phyloP scores from a whole-genome alignment of 164 flowering plant genomes.

The Malania oleifera region DNA sequence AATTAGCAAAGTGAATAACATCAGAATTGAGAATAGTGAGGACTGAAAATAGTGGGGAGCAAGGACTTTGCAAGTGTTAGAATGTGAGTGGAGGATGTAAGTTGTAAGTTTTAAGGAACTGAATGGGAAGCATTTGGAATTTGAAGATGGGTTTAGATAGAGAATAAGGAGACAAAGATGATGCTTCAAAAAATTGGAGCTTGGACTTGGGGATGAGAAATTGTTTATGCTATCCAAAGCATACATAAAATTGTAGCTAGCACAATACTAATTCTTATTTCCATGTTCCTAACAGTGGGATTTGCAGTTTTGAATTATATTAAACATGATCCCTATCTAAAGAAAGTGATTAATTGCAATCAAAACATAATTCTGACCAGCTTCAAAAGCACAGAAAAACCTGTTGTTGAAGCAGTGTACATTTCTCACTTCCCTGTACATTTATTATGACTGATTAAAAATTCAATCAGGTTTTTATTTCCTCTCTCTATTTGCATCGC shows the following conservation, averaged over 20 bases:
- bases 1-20: neutral
- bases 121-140: neutral
- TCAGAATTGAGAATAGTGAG: neutral
- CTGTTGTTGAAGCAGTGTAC: neutral
- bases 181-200: neutral
- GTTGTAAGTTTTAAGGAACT: neutral
- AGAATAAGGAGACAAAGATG: neutral
- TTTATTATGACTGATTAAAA: neutral
- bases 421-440: neutral
- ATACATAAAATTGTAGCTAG: neutral
- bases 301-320: neutral
- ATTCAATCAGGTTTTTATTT: neutral
- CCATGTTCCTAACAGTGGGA: too few relatives aligned
- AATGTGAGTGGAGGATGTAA: neutral
- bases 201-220: neutral
- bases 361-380: neutral
- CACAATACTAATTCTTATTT: too few relatives aligned
- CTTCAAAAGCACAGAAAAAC: neutral
- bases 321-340: neutral
- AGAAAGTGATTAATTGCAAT: neutral
- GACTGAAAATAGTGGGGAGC: neutral
- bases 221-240: neutral
- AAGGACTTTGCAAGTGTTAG: too few relatives aligned
- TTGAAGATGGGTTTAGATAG: neutral
- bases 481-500: neutral